Base-by-base conservation (phyloP, 352 stramenopile species). In the Globisporangium nagaii region DNA sequence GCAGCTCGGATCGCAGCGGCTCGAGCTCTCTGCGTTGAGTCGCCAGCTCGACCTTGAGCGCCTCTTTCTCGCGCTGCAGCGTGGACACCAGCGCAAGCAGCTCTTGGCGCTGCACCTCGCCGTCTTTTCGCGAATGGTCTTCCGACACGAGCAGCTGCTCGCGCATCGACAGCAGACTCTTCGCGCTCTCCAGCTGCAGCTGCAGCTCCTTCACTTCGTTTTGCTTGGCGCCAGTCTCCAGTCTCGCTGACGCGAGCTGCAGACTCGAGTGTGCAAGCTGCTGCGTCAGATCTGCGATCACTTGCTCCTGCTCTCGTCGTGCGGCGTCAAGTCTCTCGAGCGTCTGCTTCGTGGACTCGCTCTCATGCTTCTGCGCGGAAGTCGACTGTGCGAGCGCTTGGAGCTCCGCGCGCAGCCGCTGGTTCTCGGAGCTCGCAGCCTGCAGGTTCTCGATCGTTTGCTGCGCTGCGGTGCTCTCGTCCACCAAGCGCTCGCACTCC, bases 61-160 rank as follows among this genome's bases (percentile, higher is more conserved):
- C 37, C 12, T 58, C 48, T n/a, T 73, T 82, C 34, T 87, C 66
- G 4, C 68, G 58, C 45, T 88, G 65, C 19, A 83, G 45, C 8
- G 62, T 68, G 4, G 63, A 63, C 13, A 86, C 68, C 22, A 74
- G 56, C 4, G 49, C 22, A 34, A 71, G 19, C n/a, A 87, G 36
- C 43, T 84, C 71, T 22, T 79, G 65, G 32, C 62, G 67, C 41
- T 86, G 74, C 15, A 50, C 34, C 45, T 87, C 73, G 13, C 62
- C 28, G 15, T 83, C 70, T 41, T 79, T 72, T 25, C 58, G 66
- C 0, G 71, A 62, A 24, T 51, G 68, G 10, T 67, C 66, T 31
- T 86, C 78, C 1, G 74, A 80, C 9, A 62, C 61, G 31, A 85
- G 61, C 57, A 84, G 44, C 36, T 86, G 67, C 22, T 88, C 78